These are phyloP conservation scores for Erucastrum elatum DNA, from an alignment of 345 rosid species.

Conservation along the genomic window DNA sequence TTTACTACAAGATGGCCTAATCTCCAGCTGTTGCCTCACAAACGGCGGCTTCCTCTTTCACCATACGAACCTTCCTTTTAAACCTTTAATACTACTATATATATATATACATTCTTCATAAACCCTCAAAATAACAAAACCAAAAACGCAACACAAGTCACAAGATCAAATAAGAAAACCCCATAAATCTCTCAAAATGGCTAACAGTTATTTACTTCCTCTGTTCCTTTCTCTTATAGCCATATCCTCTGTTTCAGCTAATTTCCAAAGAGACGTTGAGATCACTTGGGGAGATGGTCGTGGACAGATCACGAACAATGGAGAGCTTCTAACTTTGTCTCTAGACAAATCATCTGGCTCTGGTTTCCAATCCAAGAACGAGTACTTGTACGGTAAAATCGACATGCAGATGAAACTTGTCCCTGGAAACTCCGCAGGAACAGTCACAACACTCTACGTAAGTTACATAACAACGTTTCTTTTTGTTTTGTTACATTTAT, in stretches of 20 bases:
- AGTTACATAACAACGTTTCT: not conserved
- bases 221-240: slow-evolving; percentile 12
- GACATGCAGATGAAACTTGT: slow-evolving; percentile 62
- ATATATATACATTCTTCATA: slow-evolving; percentile 26
- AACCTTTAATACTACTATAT: not conserved
- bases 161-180: not conserved
- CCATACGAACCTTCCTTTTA: slow-evolving; percentile 29
- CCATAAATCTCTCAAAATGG: slow-evolving; percentile 17
- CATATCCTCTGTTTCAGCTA: slow-evolving; percentile 36
- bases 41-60: slow-evolving; percentile 20
- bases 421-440: slow-evolving; percentile 63
- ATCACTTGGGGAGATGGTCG: slow-evolving; percentile 41
- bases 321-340: slow-evolving; percentile 39
- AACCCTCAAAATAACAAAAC: slow-evolving; percentile 13
- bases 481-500: not conserved
- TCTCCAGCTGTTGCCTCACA: slow-evolving; percentile 34
- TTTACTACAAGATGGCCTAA: slow-evolving; percentile 34
- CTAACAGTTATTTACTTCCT: slow-evolving; percentile 15
- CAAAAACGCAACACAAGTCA: not conserved
- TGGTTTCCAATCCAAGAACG: slow-evolving; percentile 39
- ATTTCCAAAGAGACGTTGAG: slow-evolving; percentile 39
- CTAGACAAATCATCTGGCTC: slow-evolving; percentile 39
- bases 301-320: slow-evolving; percentile 38
- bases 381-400: slow-evolving; percentile 51
- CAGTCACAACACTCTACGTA: slow-evolving; percentile 58